These are phyloP conservation scores for Tremella mesenterica DNA, from an alignment of 768 basidiomycete genomes.

Conservation along the genomic window DNA sequence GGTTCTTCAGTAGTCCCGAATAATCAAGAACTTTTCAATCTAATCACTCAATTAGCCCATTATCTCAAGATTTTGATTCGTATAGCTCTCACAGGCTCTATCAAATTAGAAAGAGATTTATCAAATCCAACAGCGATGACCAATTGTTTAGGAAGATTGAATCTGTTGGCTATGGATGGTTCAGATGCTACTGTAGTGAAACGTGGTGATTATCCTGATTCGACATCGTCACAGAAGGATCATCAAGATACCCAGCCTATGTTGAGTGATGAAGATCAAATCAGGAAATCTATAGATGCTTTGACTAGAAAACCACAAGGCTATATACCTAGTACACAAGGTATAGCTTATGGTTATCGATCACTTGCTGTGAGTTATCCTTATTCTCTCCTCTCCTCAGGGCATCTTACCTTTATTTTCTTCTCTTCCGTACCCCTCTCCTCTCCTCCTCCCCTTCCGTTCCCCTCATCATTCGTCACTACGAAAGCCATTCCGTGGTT, in stretches of 20 bases:
- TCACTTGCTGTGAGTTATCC: conserved; percentile 71
- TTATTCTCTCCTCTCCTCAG: neutral
- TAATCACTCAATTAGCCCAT: conserved; percentile 97
- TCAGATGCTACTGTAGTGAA: conserved; percentile 42
- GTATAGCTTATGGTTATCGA: conserved; percentile 84
- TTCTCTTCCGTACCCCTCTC: neutral
- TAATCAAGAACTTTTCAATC: conserved; percentile 87
- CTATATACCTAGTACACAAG: conserved; percentile 67
- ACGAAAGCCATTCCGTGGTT: too few species aligned
- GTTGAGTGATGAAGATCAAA: conserved; percentile 51
- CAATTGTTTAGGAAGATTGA: conserved; percentile 84
- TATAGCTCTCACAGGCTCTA: conserved; percentile 87
- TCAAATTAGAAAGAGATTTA: conserved; percentile 90
- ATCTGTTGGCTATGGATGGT: conserved; percentile 62
- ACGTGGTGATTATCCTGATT: conserved; percentile 27
- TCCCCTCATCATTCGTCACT: too few species aligned
- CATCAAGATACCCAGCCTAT: conserved; percentile 9
- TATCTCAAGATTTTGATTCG: conserved; percentile 99
- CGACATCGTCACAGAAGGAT: conserved; percentile 6
- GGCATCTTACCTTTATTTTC: too few species aligned
- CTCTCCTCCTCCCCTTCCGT: neutral
- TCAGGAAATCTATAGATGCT: conserved; percentile 27
- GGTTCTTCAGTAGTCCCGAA: conserved; percentile 22
- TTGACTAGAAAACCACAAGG: conserved; percentile 37
- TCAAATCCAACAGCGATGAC: conserved; percentile 72